Percentiles rank a stretch among this genome's conserved stretches.
These are phyloP conservation scores for Penicillium brevicompactum DNA, from an alignment of 2,329 filamentous ascomycete species.

Conservation along the genomic window DNA sequence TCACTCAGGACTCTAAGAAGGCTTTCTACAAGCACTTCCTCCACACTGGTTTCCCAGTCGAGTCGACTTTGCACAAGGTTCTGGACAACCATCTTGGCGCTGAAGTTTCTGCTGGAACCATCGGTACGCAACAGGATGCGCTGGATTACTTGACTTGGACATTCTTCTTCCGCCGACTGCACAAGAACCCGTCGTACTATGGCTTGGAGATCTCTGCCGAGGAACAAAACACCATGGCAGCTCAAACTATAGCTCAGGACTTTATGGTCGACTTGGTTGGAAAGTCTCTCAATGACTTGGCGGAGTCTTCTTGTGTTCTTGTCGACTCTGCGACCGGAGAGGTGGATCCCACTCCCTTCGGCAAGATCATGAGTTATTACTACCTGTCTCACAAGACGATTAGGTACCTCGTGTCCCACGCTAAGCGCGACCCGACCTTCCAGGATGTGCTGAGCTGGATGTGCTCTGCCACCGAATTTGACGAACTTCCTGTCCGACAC, in stretches of 20 bases:
- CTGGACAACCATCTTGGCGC: constrained; percentile 95
- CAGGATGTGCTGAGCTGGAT: constrained; percentile 88
- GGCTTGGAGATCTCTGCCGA: constrained; percentile 91
- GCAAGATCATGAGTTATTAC: constrained; percentile 99
- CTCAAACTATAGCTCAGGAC: constrained; percentile 85
- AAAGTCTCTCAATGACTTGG: constrained; percentile 78
- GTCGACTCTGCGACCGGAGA: constrained; percentile 79
- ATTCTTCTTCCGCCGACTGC: constrained; percentile 95
- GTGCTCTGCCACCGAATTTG: constrained; percentile 90
- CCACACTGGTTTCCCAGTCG: constrained; percentile 96
- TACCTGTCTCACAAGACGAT: constrained; percentile 96
- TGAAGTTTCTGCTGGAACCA: constrained; percentile 90
- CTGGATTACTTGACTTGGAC: constrained; percentile 99
- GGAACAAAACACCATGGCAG: constrained; percentile 83
- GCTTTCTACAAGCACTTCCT: constrained; percentile 99
- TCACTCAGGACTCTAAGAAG: constrained; percentile 96
- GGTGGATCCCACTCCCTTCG: constrained; percentile 84
- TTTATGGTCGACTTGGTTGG: constrained; percentile 95
- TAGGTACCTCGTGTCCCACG: constrained; percentile 75
- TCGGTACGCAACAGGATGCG: constrained; percentile 92
- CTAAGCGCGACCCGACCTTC: constrained; percentile 74
- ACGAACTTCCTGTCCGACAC: constrained; percentile 94
- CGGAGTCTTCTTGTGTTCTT: constrained; percentile 79
- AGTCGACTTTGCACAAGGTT: constrained; percentile 93
- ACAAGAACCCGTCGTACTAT: constrained; percentile 99